These are phyloP conservation scores for Solanum chiquidenum DNA, from an alignment of 257 asterid genomes.

Conservation along the genomic window DNA sequence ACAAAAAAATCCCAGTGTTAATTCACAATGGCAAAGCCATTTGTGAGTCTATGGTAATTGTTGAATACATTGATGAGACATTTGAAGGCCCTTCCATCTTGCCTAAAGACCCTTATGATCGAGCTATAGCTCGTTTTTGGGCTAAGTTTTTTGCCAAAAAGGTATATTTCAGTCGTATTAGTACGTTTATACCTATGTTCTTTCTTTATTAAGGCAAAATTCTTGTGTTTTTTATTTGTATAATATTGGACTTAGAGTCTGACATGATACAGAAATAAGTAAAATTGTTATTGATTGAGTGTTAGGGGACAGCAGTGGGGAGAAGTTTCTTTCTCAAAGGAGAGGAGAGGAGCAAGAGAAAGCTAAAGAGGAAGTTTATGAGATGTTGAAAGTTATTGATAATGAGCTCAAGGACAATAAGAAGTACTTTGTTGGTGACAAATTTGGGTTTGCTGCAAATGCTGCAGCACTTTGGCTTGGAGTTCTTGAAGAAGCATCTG, in stretches of 20 bases:
- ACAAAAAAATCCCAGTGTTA: not conserved
- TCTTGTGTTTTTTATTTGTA: not conserved
- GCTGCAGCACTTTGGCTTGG: not conserved
- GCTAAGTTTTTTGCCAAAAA: not conserved
- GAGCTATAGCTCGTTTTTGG: not conserved
- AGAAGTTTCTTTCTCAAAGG: not conserved
- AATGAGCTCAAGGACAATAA: not conserved
- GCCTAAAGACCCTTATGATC: not conserved
- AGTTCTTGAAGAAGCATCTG: not conserved
- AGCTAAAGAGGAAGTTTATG: not conserved
- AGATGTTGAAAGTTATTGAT: not conserved
- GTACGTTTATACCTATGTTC: not conserved
- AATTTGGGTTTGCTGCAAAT: not conserved
- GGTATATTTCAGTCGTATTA: not conserved
- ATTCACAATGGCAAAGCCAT: not conserved
- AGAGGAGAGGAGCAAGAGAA: not conserved
- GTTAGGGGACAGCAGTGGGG: not conserved
- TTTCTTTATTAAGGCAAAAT: not conserved
- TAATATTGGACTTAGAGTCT: not conserved
- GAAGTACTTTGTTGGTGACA: not conserved
- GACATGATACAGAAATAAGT: not conserved
- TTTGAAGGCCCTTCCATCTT: not conserved
- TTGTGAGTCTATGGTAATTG: not conserved
- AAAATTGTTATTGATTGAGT: not conserved
- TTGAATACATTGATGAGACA: not conserved